Percentiles rank a stretch among this genome's conserved stretches.
Conservation (phyloP, 2,329 filamentous ascomycete species). For the Domatiomyces globalis region DNA sequence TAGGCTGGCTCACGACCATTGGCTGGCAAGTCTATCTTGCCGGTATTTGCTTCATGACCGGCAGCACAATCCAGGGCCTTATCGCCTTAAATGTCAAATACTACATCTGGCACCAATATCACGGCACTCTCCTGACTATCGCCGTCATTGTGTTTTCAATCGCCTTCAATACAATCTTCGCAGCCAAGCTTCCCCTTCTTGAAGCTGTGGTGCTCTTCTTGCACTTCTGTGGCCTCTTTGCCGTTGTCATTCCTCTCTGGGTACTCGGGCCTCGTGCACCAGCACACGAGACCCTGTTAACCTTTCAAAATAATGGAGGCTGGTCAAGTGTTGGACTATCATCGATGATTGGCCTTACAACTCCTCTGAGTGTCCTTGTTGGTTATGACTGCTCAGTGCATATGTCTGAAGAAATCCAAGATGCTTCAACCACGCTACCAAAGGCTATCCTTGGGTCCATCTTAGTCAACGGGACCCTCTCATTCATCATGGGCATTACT, state of each 20-base stretch:
- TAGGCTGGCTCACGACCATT: slow-evolving; percentile 29
- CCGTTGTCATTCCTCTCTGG: slow-evolving; percentile 19
- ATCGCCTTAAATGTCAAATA: slow-evolving; percentile 24
- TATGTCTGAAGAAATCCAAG: slow-evolving; percentile 25
- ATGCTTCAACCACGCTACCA: slow-evolving; percentile 22
- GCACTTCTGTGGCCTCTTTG: slow-evolving; percentile 34
- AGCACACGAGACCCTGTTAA: slow-evolving; percentile 24
- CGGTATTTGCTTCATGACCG: slow-evolving; percentile 19
- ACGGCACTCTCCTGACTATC: slow-evolving; percentile 14
- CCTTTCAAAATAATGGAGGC: slow-evolving; percentile 26
- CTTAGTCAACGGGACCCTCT: slow-evolving; percentile 21
- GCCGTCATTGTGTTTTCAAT: slow-evolving; percentile 8
- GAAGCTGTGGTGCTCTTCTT: slow-evolving; percentile 38
- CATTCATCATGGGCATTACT: slow-evolving; percentile 23
- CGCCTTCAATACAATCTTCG: slow-evolving; percentile 12
- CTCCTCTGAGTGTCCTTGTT: slow-evolving; percentile 21
- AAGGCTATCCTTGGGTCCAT: slow-evolving; percentile 23
- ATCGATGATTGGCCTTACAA: slow-evolving; percentile 25
- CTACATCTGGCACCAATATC: slow-evolving; percentile 14
- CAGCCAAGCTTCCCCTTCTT: slow-evolving; percentile 28
- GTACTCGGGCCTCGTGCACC: slow-evolving; percentile 26
- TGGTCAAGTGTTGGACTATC: slow-evolving; percentile 19
- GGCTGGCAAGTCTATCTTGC: slow-evolving; percentile 23
- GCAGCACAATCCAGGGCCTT: slow-evolving; percentile 19
- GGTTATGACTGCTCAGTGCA: slow-evolving; percentile 14